Evolutionary conservation across 495 filamentous ascomycete species (phyloP).

Genomic region (Neurospora sp.): DNA sequence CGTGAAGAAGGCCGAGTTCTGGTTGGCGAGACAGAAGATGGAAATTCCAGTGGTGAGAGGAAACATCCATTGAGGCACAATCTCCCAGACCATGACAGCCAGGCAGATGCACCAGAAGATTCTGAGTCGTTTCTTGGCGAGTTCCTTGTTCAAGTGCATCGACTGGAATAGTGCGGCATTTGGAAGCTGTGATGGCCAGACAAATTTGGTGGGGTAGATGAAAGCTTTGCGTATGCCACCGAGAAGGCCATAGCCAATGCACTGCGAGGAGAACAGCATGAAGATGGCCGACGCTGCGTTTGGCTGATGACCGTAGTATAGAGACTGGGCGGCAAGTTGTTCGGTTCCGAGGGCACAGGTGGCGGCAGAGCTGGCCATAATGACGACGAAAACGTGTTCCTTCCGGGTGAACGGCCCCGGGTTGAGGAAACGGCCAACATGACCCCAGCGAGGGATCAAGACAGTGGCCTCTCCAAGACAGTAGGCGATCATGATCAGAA

Average conservation of each 20-base stretch:
- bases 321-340: slow-evolving; percentile 28
- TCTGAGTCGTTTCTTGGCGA: slow-evolving; percentile 22
- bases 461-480: slow-evolving; percentile 20
- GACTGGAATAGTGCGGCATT: slow-evolving; percentile 30
- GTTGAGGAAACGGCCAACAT: slow-evolving; percentile 27
- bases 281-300: slow-evolving; percentile 26
- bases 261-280: slow-evolving; percentile 29
- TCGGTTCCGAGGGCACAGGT: slow-evolving; percentile 22
- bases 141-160: slow-evolving; percentile 22
- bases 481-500: slow-evolving; percentile 33
- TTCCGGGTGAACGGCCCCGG: slow-evolving; percentile 30
- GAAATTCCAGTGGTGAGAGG: slow-evolving; percentile 40
- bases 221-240: slow-evolving; percentile 39
- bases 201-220: slow-evolving; percentile 42
- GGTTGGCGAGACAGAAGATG: slow-evolving; percentile 43
- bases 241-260: slow-evolving; percentile 43
- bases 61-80: slow-evolving; percentile 44
- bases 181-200: slow-evolving; percentile 30
- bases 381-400: slow-evolving; percentile 28
- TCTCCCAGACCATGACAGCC: slow-evolving; percentile 34
- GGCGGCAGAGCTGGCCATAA: slow-evolving; percentile 30
- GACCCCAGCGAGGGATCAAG: slow-evolving; percentile 29
- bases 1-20: slow-evolving; percentile 42
- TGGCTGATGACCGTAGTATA: slow-evolving; percentile 31
- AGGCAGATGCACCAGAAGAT: slow-evolving; percentile 29